Evolutionary conservation across 331 rosid genomes (phyloP).

Genomic region (Malus hybrid): DNA sequence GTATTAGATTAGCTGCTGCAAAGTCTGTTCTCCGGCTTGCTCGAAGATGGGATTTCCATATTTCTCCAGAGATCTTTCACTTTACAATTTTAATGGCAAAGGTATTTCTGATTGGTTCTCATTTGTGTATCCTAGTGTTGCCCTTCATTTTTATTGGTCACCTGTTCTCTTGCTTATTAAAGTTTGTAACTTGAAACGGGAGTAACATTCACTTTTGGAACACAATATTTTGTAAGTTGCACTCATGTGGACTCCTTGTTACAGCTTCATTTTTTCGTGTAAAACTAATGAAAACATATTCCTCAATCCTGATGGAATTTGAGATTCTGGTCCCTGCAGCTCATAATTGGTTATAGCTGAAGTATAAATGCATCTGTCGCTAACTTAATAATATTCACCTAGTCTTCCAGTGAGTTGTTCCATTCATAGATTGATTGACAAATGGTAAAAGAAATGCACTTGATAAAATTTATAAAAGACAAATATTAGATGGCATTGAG

Average conservation of each 20-base stretch:
- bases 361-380: neutral
- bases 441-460: neutral
- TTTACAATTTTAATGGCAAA: conserved; percentile 49
- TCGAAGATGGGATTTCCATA: conserved; percentile 78
- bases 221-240: too few species aligned
- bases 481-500: neutral
- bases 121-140: neutral
- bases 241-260: neutral
- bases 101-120: conserved; percentile 32
- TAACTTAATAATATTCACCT: neutral
- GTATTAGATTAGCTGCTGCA: conserved; percentile 74
- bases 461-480: neutral
- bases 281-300: neutral
- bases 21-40: conserved; percentile 77
- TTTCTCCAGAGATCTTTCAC: conserved; percentile 58
- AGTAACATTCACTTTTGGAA: too few species aligned
- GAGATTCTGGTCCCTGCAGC: neutral
- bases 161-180: neutral
- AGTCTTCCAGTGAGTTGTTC: neutral
- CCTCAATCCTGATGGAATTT: neutral
- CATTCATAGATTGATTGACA: neutral
- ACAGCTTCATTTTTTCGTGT: neutral
- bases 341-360: neutral
- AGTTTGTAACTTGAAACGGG: too few species aligned
- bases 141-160: neutral